Base-by-base conservation (phyloP, 192 early-diverging fungal species). In the Coemansia sp. region DNA sequence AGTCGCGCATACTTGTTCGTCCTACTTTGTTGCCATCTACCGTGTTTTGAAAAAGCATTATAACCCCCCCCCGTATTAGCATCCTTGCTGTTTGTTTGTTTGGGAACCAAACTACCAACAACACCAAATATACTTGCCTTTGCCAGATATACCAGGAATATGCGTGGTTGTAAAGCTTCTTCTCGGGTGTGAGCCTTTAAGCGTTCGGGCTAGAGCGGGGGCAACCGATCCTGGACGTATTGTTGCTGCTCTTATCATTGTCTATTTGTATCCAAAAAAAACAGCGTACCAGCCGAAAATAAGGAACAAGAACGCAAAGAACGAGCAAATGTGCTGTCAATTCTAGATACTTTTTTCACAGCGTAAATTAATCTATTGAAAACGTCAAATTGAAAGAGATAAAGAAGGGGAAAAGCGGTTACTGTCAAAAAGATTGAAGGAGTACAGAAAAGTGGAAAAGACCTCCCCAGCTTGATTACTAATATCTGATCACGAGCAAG, bases 1-100 rank as follows among this genome's bases (percentile, higher is more conserved):
- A 50, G 17, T 72, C 54, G 6, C 63, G 41, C 20, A 65, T 47
- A 19, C 58, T 56, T 10, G 34, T 50, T 41, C 69, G 44, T 9
- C 68, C 63, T 14, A 19, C 40, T 27, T 59, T 33, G 41, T 37
- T 36, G 7, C 34, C 58, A 59, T 47, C 58, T 59, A 59, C 6
- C 4, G 33, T 33, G 19, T n/a, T n/a, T n/a, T n/a, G n/a, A n/a
- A n/a, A n/a, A n/a, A n/a, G n/a, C n/a, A n/a, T n/a, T n/a, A n/a
- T n/a, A 34, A 34, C 33, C 33, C 33, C 33, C 33, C 33, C 33
- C n/a, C n/a, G n/a, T n/a, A n/a, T n/a, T n/a, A n/a, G n/a, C n/a
- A n/a, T n/a, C n/a, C 13, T 36, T 34, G 3, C 33, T 34, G 3
- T 34, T 34, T 34, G 33, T 34, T 34, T 36, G 34, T 5, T 36